A percentile compares a stretch with the other conserved stretches of the same genome.
Conservation (phyloP, 768 basidiomycete species). For the Amanita subjunquillea region DNA sequence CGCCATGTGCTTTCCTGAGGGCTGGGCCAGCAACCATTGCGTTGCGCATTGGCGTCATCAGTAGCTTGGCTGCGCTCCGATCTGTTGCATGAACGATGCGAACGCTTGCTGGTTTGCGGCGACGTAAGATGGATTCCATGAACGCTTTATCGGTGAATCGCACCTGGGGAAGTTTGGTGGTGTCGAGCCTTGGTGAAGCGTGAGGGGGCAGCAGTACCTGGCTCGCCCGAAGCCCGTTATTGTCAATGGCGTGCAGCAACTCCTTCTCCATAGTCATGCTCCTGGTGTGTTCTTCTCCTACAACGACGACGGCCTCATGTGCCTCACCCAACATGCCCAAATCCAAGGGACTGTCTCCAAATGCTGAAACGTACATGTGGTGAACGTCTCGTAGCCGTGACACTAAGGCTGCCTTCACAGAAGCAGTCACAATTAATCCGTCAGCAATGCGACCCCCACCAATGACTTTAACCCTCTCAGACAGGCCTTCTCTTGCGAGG, state of each 20-base stretch:
- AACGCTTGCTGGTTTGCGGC: conserved; percentile 4
- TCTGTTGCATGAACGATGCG: conserved; percentile 10
- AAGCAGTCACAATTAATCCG: conserved; percentile 11
- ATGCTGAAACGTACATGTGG: conserved; percentile 11
- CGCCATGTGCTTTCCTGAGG: conserved; percentile 9
- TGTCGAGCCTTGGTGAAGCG: conserved; percentile 12
- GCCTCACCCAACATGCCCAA: conserved; percentile 15
- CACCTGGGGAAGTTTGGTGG: conserved; percentile 10
- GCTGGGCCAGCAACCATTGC: conserved; percentile 11
- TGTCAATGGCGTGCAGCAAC: conserved; percentile 11
- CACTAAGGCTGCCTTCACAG: conserved; percentile 11
- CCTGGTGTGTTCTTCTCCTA: conserved; percentile 12
- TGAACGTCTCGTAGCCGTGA: conserved; percentile 11
- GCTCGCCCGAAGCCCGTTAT: conserved; percentile 10
- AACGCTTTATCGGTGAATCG: conserved; percentile 7
- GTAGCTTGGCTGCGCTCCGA: conserved; percentile 11
- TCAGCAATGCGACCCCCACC: conserved; percentile 12
- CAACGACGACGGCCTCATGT: conserved; percentile 12
- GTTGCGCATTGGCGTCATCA: conserved; percentile 17
- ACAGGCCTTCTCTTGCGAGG: conserved; percentile 10
- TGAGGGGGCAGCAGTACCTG: conserved; percentile 13
- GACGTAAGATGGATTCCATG: conserved; percentile 7
- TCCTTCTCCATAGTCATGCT: conserved; percentile 13
- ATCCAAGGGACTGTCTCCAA: conserved; percentile 16
- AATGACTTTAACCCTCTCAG: conserved; percentile 12